Percentiles rank a stretch among this genome's conserved stretches.
These are phyloP conservation scores for Didymosphaeria variabile DNA, from an alignment of 2,329 filamentous ascomycete species.

Conservation along the genomic window DNA sequence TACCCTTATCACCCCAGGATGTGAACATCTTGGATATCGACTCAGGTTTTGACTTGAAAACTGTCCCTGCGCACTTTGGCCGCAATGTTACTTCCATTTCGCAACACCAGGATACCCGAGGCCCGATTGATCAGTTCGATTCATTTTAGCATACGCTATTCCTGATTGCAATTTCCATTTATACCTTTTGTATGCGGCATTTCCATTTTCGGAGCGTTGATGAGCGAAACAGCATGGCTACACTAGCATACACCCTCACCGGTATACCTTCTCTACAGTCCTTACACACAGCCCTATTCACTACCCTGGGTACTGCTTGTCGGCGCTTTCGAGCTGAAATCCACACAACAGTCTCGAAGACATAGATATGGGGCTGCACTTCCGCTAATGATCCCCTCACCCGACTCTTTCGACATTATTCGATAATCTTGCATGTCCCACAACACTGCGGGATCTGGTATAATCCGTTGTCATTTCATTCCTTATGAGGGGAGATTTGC, in stretches of 20 bases:
- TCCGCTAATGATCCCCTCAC: constrained; percentile 9
- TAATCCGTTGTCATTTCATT: constrained; percentile 29
- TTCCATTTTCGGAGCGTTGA: constrained; percentile 23
- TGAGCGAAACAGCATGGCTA: constrained; percentile 27
- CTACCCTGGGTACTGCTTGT: neutral
- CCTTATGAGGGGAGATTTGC: constrained; percentile 8
- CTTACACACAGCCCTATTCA: constrained; percentile 17
- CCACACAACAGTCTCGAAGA: neutral
- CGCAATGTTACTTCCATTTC: constrained; percentile 13
- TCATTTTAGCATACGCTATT: constrained; percentile 19
- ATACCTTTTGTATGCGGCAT: constrained; percentile 10
- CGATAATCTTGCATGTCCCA: constrained; percentile 11
- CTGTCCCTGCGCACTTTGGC: constrained; percentile 10
- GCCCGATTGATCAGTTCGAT: constrained; percentile 15
- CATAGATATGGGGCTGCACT: neutral
- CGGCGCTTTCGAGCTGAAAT: neutral
- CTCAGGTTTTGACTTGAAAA: neutral
- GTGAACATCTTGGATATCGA: neutral
- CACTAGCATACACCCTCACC: constrained; percentile 30
- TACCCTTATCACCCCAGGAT: neutral
- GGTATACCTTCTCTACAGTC: constrained; percentile 26
- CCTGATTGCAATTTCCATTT: constrained; percentile 13
- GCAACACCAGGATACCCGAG: constrained; percentile 27
- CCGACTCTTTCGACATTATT: constrained; percentile 1
- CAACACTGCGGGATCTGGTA: constrained; percentile 15